A percentile compares a stretch with the other conserved stretches of the same genome.
Evolutionary conservation across 345 rosid genomes (phyloP).

Genomic region (Arabidopsis suecica): DNA sequence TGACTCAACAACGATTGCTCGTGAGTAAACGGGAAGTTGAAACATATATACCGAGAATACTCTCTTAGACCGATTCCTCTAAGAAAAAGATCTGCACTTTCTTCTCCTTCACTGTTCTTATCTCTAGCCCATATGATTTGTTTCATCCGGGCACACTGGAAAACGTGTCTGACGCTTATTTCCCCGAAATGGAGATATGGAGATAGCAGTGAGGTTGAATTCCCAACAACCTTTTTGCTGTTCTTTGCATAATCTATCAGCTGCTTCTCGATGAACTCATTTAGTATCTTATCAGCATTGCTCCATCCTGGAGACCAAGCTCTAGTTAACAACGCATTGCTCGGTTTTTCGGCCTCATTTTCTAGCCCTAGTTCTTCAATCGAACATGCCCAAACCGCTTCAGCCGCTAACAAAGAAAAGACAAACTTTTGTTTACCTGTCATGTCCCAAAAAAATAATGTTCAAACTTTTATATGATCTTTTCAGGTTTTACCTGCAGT

Average conservation of each 20-base stretch:
- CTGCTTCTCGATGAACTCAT: conserved; percentile 71
- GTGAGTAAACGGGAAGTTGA: conserved; percentile 91
- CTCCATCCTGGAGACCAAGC: conserved; percentile 97
- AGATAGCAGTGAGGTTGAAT: conserved; percentile 77
- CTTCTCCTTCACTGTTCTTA: conserved; percentile 60
- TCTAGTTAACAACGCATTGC: conserved; percentile 85
- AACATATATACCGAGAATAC: conserved; percentile 91
- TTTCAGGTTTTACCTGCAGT: conserved; percentile 66
- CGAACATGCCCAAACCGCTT: conserved; percentile 58
- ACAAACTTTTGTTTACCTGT: no score
- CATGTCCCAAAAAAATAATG: no score
- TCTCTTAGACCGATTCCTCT: conserved; percentile 86
- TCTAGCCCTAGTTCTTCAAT: conserved; percentile 81
- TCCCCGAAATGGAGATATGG: conserved; percentile 96
- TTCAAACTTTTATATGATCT: no score
- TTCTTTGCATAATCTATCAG: conserved; percentile 61
- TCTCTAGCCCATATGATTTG: conserved; percentile 80
- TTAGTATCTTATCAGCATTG: conserved; percentile 74
- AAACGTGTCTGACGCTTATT: conserved; percentile 84
- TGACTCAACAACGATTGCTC: conserved; percentile 71
- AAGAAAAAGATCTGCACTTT: conserved; percentile 68
- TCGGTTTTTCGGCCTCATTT: conserved; percentile 78
- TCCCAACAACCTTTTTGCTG: conserved; percentile 64
- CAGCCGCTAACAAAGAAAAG: conserved; percentile 45
- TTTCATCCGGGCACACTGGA: conserved; percentile 69